Base-by-base conservation (phyloP, 2,329 filamentous ascomycete genomes). In the Colletotrichum sp. region DNA sequence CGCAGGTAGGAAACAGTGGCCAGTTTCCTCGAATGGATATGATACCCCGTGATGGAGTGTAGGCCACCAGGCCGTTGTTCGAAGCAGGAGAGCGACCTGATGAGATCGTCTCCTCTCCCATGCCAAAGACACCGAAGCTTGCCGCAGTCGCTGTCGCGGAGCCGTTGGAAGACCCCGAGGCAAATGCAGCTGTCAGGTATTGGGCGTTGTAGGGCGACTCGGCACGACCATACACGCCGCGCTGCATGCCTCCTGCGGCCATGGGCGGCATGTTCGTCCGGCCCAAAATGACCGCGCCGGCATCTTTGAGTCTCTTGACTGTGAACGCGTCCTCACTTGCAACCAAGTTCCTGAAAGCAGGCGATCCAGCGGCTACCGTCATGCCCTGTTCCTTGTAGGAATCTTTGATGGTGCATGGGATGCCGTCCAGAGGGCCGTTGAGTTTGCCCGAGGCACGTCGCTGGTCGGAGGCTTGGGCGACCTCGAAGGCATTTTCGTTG, bases 391-490 rank as follows among this genome's bases (percentile, higher is more conserved):
- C 86, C 77, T 88, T 90, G 84, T 89, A 92, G 77, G 86, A 89
- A 78, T 92, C 90, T 79, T 92, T 92, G 78, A 91, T 84, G 0
- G 89, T 90, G 75, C 86, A 92, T 0, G 90, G 90, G 13, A 92
- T 90, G 3, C 91, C 89, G 77, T 92, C 90, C 0, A 92, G 83
- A 36, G 83, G 63, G 2, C 79, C 77, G 5, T 66, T 65, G 3
- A 52, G n/a, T 12, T 13, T 52, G 10, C 5, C 79, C 77, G 64
- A 21, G 10, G 64, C 64, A 3, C 82, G 78, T 6, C 78, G 72
- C 24, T 80, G 78, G 24, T 84, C 82, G 0, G 83, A 83, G 0
- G 79, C 79, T 3, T 78, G 74, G 1, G 82, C 82, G 15, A 82
- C 78, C 3, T 75, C 75, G n/a, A 84, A 81, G 9, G 79, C 78